Percentiles rank a stretch among this genome's conserved stretches.
These are phyloP conservation scores for Podospora pseudopauciseta DNA, from an alignment of 495 filamentous ascomycete genomes.

Conservation along the genomic window DNA sequence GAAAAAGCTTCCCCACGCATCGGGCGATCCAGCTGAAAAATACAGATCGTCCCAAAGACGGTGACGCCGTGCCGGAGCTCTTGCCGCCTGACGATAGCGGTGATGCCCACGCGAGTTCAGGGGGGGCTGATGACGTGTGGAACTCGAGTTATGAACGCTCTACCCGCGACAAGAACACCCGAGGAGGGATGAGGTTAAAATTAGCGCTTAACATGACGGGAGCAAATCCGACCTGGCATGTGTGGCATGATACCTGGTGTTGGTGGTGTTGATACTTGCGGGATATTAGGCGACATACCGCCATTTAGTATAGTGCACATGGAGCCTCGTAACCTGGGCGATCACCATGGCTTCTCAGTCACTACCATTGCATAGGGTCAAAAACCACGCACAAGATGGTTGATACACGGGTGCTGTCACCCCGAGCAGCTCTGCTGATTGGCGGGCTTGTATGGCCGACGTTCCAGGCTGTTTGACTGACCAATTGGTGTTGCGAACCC, in stretches of 20 bases:
- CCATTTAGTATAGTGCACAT: not conserved
- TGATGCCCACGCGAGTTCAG: not conserved
- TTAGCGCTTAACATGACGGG: not conserved
- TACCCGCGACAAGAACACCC: not conserved
- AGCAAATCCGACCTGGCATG: no score
- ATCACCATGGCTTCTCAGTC: not conserved
- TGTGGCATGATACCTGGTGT: no score
- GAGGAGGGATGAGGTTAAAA: not conserved
- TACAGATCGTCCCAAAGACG: not conserved
- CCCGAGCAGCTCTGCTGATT: not conserved
- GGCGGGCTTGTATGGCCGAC: not conserved
- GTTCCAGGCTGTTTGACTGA: not conserved
- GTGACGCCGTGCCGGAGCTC: not conserved
- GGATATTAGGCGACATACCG: not conserved
- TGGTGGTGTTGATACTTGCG: not conserved
- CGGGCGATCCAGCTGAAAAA: not conserved
- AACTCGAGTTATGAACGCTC: not conserved
- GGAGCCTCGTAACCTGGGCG: not conserved
- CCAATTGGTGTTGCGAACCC: slow-evolving; percentile 1
- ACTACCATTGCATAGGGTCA: not conserved
- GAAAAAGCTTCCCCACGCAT: not conserved
- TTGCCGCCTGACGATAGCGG: not conserved
- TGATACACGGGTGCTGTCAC: not conserved
- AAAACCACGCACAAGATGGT: not conserved
- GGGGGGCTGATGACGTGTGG: not conserved